Evolutionary conservation across 140 eudicot species (phyloP), one percentile per base, ranked within the genome.

Genomic region (Flaveria floridana): DNA sequence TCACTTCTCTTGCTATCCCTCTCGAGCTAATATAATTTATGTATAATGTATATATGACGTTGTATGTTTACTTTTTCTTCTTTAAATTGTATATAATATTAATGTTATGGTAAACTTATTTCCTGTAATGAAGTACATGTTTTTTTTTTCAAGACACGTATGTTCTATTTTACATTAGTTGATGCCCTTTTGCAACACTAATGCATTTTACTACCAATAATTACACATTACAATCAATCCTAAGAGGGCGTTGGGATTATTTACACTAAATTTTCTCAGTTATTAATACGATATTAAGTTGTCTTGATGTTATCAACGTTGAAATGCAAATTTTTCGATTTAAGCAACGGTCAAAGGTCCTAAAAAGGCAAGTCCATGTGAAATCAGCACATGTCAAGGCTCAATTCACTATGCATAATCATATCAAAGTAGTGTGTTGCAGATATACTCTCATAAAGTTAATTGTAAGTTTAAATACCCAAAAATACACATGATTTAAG

Each of bases 11-110:
- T 2, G 53, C 74, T 80, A 51, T 75, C 76, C 82, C 73, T 78
- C 72, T 7, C 1, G 78, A 78, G 79, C 75, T 79, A 1, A 15
- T 65, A 20, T 79, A 65, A 14, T 72, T n/a, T 64, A 52, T 51
- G 16, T 69, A 26, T 8, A 14, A 69, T 37, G 65, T 79, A 6
- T 21, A 65, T 65, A 53, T 19, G 23, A 12, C 30, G 1, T 12
- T 65, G 53, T 50, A 59, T 0, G 7, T 19, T 25, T 55, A 8
- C 14, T 56, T 71, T 68, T 71, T 21, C 15, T 50, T 20, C n/a
- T 18, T 18, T 8, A 66, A 16, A 8, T 56, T 16, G 61, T 46
- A 48, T 55, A 46, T 55, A 25, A 10, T 30, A 56, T 14, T 42
- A 57, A 3, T 67, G 58, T 44, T 70, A 34, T 58, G 20, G 2